Evolutionary conservation across 768 basidiomycete species (phyloP), one percentile per base, ranked within the genome.

Genomic region (Leccinum uliginosum): DNA sequence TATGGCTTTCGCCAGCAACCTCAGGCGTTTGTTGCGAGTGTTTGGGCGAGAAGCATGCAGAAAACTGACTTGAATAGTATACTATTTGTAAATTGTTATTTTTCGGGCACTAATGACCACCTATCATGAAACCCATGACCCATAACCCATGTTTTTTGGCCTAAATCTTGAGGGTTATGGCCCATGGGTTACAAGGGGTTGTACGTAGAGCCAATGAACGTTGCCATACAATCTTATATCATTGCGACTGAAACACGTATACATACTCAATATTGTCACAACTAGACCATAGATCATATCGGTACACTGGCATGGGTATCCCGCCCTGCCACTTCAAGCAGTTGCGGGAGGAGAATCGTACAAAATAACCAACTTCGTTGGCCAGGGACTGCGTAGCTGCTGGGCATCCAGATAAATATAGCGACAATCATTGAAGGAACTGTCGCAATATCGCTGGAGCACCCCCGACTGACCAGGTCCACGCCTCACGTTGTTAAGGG

Each of bases 381-480:
- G 86, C 88, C 88, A 90, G 17, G 87, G 82, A 4, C 75, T 75
- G 11, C 79, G 73, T n/a, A 73, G 53, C 63, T 83, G 78, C 1
- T 75, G 68, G 1, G 67, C 63, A 56, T 82, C 78, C 58, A 91
- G 72, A 67, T 89, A 91, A 53, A 77, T 75, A 62, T 79, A 79
- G 10, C 73, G 73, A 23, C 83, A 69, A 48, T 82, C 78, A 5
- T 77, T 82, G 45, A 79, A 73, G 38, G 75, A 72, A 3, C 63
- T 59, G 53, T 83, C 77, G 50, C 74, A 65, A 76, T 83, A 88
- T 53, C 86, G 76, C 55, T 79, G 79, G 30, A 93, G 80, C 12
- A 55, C 61, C 1, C 91, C 91, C 6, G 87, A 89, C 48, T 79
- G 76, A 1, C 84, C 85, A 1, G 87, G 87, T 4, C 83, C 88